These are phyloP conservation scores for Glycine latifolia DNA, from an alignment of 306 rosid genomes.

Conservation along the genomic window DNA sequence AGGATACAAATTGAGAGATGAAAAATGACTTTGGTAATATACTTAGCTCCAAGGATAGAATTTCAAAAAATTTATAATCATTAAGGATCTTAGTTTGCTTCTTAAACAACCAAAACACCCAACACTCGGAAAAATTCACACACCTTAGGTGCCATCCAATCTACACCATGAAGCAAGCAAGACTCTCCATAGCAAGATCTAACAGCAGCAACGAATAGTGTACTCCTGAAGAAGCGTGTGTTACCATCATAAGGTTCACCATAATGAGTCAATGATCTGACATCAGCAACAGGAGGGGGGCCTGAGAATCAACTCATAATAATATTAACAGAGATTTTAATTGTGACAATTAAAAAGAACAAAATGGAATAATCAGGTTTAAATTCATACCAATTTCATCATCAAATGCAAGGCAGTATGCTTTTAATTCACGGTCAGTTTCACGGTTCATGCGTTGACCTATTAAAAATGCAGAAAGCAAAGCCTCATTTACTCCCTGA, in stretches of 20 bases:
- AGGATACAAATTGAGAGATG: slow-evolving; percentile 30
- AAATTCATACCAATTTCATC: slow-evolving; percentile 76
- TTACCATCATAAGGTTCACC: slow-evolving; percentile 99
- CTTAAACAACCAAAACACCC: slow-evolving; percentile 29
- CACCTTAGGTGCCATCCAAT: slow-evolving; percentile 99
- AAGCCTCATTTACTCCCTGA: slow-evolving; percentile 73
- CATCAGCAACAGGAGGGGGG: slow-evolving; percentile 85
- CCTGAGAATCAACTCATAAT: slow-evolving; percentile 61
- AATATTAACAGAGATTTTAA: slow-evolving; percentile 34
- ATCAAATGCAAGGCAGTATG: slow-evolving; percentile 96
- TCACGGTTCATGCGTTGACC: slow-evolving; percentile 99
- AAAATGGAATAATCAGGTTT: slow-evolving; percentile 39
- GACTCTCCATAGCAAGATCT: slow-evolving; percentile 95
- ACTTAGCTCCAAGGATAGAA: slow-evolving; percentile 14
- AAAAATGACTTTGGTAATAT: slow-evolving; percentile 30
- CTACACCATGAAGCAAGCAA: slow-evolving; percentile 91
- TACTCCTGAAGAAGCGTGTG: slow-evolving; percentile 96
- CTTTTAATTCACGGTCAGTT: slow-evolving; percentile 90
- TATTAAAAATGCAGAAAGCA: slow-evolving; percentile 91
- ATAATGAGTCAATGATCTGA: slow-evolving; percentile 87
- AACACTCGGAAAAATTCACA: slow-evolving; percentile 34
- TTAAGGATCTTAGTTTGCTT: slow-evolving; percentile 18
- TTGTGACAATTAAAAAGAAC: slow-evolving; percentile 23
- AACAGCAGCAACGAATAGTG: slow-evolving; percentile 92
- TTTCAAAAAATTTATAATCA: slow-evolving; percentile 10